phyloP scores from a whole-genome alignment of 2,329 filamentous ascomycete genomes.

The Xylariaceae sp. region DNA sequence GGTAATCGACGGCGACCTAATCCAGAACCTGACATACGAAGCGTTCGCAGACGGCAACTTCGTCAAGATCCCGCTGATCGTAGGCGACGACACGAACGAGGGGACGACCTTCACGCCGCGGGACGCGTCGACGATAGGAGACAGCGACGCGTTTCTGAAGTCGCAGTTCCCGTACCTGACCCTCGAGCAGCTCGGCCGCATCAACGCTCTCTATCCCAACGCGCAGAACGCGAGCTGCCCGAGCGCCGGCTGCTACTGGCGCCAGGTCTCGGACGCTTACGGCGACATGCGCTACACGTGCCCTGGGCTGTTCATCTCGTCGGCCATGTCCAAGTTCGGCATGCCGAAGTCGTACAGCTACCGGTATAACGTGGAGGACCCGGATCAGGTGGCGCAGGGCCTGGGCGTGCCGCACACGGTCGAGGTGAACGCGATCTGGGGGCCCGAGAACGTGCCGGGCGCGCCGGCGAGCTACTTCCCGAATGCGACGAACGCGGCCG shows the following conservation, averaged over 20 bases:
- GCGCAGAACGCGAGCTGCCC: constrained; percentile 54
- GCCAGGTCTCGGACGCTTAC: constrained; percentile 63
- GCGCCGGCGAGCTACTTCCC: constrained; percentile 62
- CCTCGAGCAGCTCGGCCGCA: constrained; percentile 53
- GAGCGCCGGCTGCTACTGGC: constrained; percentile 61
- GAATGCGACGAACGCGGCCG: constrained; percentile 58
- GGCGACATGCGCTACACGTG: constrained; percentile 72
- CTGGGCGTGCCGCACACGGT: constrained; percentile 71
- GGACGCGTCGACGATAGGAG: constrained; percentile 51
- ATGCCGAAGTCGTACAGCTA: constrained; percentile 67
- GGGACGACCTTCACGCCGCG: constrained; percentile 67
- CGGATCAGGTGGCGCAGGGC: constrained; percentile 57
- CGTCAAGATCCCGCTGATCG: constrained; percentile 60
- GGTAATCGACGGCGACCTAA: constrained; percentile 60
- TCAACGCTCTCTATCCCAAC: constrained; percentile 64
- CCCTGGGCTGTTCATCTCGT: constrained; percentile 63
- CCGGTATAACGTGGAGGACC: constrained; percentile 71
- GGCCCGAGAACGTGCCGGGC: constrained; percentile 58
- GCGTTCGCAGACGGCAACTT: constrained; percentile 57
- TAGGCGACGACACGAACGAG: constrained; percentile 67
- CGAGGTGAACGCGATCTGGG: constrained; percentile 72
- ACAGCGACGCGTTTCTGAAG: constrained; percentile 62
- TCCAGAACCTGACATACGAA: constrained; percentile 57
- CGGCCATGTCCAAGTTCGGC: constrained; percentile 39
- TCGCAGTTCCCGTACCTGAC: constrained; percentile 65